Evolutionary conservation across 2,329 filamentous ascomycete genomes (phyloP), one percentile per base, ranked within the genome.

Genomic region (Aureobasidium sp.): DNA sequence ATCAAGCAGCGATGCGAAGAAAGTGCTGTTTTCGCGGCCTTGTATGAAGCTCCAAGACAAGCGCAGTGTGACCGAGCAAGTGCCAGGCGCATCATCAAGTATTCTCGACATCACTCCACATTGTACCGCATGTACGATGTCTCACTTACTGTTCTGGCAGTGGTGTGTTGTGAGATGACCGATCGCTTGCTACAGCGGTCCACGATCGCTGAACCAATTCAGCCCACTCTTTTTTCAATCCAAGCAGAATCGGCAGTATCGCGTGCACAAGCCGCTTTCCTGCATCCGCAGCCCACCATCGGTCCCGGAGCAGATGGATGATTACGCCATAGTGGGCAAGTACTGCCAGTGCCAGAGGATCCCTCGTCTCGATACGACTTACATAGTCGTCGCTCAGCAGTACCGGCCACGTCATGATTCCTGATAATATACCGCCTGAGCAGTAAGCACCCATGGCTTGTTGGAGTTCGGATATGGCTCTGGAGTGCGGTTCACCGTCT

Each of bases 221-320:
- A 15, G 51, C 51, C 54, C 42, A 47, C 1, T 38, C 35, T 11
- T 3, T 19, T 8, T 49, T 40, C 15, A 23, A 49, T 4, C 29
- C 15, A 13, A 9, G n/a, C 6, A 58, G 23, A 10, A 33, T 33
- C 4, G 55, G 55, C 15, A 60, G 17, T 17, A 60, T 35, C 6
- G 38, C 27, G 1, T 11, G 27, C 9, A 60, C 49, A 1, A 60
- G 50, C n/a, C 58, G 27, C 31, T 54, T 47, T 13, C 58, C 58
- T 8, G 47, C n/a, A 33, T 55, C 23, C 17, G 31, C 43, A 2
- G 58, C 58, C 58, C 58, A 60, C 58, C 58, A 60, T 21, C 40
- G 19, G 19, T 47, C 31, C 1, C 38, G 38, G 1, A 60, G 37
- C 19, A 46, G 2, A 10, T 60, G 58, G 2, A 55, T 23, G 10